Evolutionary conservation across 139 green algal species (phyloP), one percentile per base, ranked within the genome.

Genomic region (Diplosphaera chodatii): DNA sequence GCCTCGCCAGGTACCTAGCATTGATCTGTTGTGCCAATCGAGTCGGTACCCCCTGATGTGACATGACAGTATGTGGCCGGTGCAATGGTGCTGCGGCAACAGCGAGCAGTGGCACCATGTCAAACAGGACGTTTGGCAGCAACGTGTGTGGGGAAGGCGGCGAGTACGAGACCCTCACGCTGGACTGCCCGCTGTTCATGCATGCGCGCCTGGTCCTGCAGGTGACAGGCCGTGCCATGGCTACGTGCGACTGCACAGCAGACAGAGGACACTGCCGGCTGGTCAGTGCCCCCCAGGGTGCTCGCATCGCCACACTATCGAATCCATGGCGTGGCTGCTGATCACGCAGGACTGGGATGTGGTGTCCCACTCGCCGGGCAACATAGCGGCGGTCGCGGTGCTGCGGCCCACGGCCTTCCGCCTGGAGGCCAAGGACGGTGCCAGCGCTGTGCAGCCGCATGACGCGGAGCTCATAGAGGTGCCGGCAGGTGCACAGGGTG

Each of bases 121-220:
- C 37, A 20, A 73, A 64, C 77, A 80, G 85, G 16, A 63, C 73
- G 31, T 98, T 90, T 71, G 93, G 91, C 63, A 88, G 77, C 73
- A 96, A 98, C 74, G 84, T 94, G 62, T 98, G 93, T 74, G 95
- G 95, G 0, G 95, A 99, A 82, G 95, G 95, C 8, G 95, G 95
- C 0, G 95, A 99, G 85, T 99, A 96, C 69, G 95, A 99, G 80
- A 98, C 86, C 15, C 79, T 99, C 0, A 90, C 86, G 3, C 82
- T 99, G 30, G 93, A 98, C 85, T 93, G 84, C 74, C 87, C 92
- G 0, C 28, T 93, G 32, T 97, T 97, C 80, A 78, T 31, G 1
- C 76, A n/a, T n/a, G n/a, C n/a, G 78, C 23, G 93, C 28, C 37
- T 20, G 37, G 37, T 48, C 37, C 37, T n/a, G n/a, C n/a, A n/a